Evolutionary conservation across 306 rosid species (phyloP).

Genomic region (Pterocarpus macrocarpus): DNA sequence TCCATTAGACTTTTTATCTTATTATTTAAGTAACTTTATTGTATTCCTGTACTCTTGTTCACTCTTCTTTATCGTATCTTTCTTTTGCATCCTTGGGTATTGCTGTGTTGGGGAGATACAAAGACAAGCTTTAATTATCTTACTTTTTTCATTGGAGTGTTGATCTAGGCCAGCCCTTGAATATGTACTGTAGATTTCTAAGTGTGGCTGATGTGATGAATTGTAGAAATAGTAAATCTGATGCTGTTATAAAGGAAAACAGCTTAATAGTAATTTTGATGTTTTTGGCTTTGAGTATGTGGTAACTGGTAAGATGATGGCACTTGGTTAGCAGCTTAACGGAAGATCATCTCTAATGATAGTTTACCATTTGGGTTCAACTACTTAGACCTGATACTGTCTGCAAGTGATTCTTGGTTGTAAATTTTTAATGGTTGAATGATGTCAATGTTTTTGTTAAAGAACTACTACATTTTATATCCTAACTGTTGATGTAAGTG

Average conservation of each 20-base stretch:
- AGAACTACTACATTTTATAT: too few species aligned
- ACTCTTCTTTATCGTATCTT: neutral
- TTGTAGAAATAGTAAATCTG: conserved; percentile 30
- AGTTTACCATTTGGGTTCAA: conserved; percentile 15
- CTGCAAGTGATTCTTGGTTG: conserved; percentile 3
- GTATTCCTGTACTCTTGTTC: conserved; percentile 11
- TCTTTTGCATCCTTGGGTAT: conserved; percentile 2
- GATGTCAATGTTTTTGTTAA: neutral
- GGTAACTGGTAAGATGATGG: neutral
- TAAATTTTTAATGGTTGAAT: conserved; percentile 10
- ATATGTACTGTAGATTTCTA: conserved; percentile 25
- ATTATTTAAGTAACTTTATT: conserved; percentile 27
- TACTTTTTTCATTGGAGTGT: conserved; percentile 17
- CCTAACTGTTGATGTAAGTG: too few species aligned
- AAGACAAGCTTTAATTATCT: conserved; percentile 9
- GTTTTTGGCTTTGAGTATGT: conserved; percentile 32
- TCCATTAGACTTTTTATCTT: conserved; percentile 29
- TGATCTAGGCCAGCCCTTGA: conserved; percentile 17
- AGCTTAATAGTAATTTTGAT: neutral
- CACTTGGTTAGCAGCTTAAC: neutral
- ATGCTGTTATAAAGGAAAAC: conserved; percentile 24
- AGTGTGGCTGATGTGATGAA: conserved; percentile 5
- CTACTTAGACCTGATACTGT: neutral
- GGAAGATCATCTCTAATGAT: neutral
- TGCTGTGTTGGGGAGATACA: conserved; percentile 33